A percentile compares a stretch with the other conserved stretches of the same genome.
These are phyloP conservation scores for Escallonia rubra DNA, from an alignment of 129 eudicot genomes.

Conservation along the genomic window DNA sequence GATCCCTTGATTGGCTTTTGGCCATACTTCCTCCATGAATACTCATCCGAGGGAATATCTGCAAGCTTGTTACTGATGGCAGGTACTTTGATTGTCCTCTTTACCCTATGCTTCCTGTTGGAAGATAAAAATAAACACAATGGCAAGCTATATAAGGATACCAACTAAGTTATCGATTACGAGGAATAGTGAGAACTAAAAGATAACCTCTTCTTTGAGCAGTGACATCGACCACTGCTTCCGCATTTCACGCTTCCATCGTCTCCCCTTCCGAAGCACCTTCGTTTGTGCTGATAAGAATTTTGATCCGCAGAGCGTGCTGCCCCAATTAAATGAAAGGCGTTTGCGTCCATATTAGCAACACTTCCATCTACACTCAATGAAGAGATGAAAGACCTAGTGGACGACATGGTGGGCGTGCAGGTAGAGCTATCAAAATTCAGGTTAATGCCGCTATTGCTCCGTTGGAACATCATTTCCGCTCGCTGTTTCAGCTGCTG, in stretches of 20 bases:
- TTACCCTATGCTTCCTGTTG: slow-evolving; percentile 81
- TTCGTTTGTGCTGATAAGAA: slow-evolving; percentile 57
- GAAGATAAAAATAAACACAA: background rate
- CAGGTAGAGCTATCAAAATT: slow-evolving; percentile 68
- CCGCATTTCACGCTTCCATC: slow-evolving; percentile 85
- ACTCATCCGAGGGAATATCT: slow-evolving; percentile 96
- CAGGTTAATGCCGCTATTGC: slow-evolving; percentile 81
- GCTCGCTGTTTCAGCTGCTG: slow-evolving; percentile 71
- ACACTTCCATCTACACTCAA: slow-evolving; percentile 95
- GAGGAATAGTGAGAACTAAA: background rate
- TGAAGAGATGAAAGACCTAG: slow-evolving; percentile 79
- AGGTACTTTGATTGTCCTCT: slow-evolving; percentile 92
- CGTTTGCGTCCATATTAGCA: slow-evolving; percentile 68
- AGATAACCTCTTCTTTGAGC: slow-evolving; percentile 88
- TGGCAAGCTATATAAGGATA: background rate
- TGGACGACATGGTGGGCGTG: slow-evolving; percentile 78
- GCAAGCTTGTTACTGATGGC: slow-evolving; percentile 96
- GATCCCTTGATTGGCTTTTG: slow-evolving; percentile 99
- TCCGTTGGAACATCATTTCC: slow-evolving; percentile 57
- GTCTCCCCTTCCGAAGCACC: slow-evolving; percentile 74
- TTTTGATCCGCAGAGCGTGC: slow-evolving; percentile 64
- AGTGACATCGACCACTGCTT: slow-evolving; percentile 82
- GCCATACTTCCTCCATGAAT: slow-evolving; percentile 98
- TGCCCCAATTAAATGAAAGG: slow-evolving; percentile 67
- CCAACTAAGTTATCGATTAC: background rate